These are phyloP conservation scores for Oemleria cerasiformis DNA, from an alignment of 306 rosid species.

Conservation along the genomic window DNA sequence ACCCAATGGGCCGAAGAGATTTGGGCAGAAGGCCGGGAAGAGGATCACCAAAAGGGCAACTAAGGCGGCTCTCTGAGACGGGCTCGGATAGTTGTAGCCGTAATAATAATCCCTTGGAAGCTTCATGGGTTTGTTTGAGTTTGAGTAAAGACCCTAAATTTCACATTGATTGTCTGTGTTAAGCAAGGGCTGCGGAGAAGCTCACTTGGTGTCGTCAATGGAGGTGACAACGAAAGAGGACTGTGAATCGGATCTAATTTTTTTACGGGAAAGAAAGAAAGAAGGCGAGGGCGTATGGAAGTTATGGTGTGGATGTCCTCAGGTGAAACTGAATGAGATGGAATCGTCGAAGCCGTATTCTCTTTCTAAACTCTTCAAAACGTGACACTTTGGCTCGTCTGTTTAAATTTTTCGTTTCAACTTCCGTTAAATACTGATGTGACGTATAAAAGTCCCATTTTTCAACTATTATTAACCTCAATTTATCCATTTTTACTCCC, in stretches of 20 bases:
- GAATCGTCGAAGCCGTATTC: neutral
- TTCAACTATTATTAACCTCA: too few species aligned
- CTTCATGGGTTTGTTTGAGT: slow-evolving; percentile 31
- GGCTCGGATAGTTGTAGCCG: slow-evolving; percentile 5
- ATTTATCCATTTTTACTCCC: too few species aligned
- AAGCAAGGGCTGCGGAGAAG: neutral
- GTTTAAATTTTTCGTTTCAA: too few species aligned
- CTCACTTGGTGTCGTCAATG: neutral
- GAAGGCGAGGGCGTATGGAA: too few species aligned
- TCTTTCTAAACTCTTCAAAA: too few species aligned
- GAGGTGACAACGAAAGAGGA: neutral
- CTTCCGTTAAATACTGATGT: too few species aligned
- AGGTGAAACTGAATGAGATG: neutral
- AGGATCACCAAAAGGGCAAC: slow-evolving; percentile 34
- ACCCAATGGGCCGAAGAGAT: slow-evolving; percentile 59
- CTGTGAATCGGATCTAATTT: neutral
- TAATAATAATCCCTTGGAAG: slow-evolving; percentile 17
- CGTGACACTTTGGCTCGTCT: too few species aligned
- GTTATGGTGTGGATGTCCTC: neutral
- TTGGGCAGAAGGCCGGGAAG: slow-evolving; percentile 55
- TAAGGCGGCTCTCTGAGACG: slow-evolving; percentile 37
- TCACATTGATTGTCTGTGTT: neutral
- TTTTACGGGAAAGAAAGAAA: neutral
- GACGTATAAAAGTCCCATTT: too few species aligned
- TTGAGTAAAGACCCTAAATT: neutral